Base-by-base conservation (phyloP, 1,284 basidiomycete genomes). In the Ceratobasidium sp. region DNA sequence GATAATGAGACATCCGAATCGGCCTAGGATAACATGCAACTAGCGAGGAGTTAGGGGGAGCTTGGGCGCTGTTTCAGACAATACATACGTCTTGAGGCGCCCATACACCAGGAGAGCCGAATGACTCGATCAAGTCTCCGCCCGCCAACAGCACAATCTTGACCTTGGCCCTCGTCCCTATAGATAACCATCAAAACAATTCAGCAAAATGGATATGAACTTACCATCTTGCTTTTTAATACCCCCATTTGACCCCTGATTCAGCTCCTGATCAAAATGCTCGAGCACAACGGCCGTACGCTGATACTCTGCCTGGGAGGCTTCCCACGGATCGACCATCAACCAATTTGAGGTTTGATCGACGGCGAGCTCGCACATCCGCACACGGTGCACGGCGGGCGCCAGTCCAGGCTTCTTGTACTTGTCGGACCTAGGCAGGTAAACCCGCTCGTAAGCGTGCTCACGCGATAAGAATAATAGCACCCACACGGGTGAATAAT, bases 31-130 rank as follows among this genome's bases (percentile, higher is more conserved):
- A 77, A 85, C 43, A 29, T 71, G 69, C 29, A 99, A 84, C 92
- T 96, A 74, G 57, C 22, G n/a, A 47, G 34, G 35, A 38, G 25
- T 47, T 22, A 69, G 43, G 31, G 22, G 29, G 57, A 27, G 22
- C 22, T 27, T 43, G 57, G 17, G 25, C 22, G 45, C 34, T 49
- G 35, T 55, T 35, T 25, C 17, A 50, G 45, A 42, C 50, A 70
- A 13, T 43, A 82, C 89, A 77, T 74, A 96, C 92, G 85, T 99
- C 97, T 70, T 87, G 85, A 75, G 95, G 90, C 64, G 91, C 89
- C 97, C 97, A 99, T 25, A 99, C 95, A 15, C 97, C 97, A n/a
- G 94, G 94, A 80, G 98, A 94, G 74, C 93, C 94, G 90, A 99
- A 98, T 60, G 94, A 97, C 77, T 94, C 90, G 77, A 99, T 99